Evolutionary conservation across 768 basidiomycete genomes (phyloP), one percentile per base, ranked within the genome.

Genomic region (Amanita exitialis): DNA sequence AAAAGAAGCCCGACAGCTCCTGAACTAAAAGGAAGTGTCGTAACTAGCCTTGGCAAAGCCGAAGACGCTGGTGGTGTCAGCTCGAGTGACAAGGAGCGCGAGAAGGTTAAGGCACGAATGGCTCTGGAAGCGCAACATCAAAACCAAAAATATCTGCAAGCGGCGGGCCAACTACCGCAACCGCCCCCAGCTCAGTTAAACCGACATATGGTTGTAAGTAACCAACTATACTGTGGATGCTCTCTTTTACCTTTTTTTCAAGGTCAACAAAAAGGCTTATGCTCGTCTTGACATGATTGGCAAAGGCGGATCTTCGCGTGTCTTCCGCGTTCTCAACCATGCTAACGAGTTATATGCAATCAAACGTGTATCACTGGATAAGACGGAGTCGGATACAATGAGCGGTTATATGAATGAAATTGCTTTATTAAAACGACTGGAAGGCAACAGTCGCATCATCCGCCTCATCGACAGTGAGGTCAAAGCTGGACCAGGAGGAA

Each of bases 371-470:
- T 80, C 87, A 13, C 73, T 98, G 18, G 91, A 95, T 64, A 84
- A 85, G 62, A 86, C 86, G 5, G 95, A 98, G 57, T 65, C 80
- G 2, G 93, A 96, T 56, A 90, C 91, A 16, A 85, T 95, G 70
- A 80, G 75, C 53, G 86, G 90, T 12, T 99, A 95, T 66, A 87
- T 91, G 79, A 97, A 97, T 64, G 95, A 99, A 72, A 97, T 98
- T 53, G 81, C 84, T 9, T 70, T 99, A 44, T 75, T 99, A 34
- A 90, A 91, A 61, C 82, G 93, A n/a, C 73, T 99, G n/a, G 82
- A 84, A 32, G 96, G 95, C 27, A 95, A 97, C 64, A 82, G 81
- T 47, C 76, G 92, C 42, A 94, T 99, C 58, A 97, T 99, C 57
- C 78, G 87, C 49, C 67, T 99, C 45, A 78, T 93, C 56, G 95